Evolutionary conservation across 2,329 filamentous ascomycete species (phyloP), one percentile per base, ranked within the genome.

Genomic region (Aspergillus jensenii): DNA sequence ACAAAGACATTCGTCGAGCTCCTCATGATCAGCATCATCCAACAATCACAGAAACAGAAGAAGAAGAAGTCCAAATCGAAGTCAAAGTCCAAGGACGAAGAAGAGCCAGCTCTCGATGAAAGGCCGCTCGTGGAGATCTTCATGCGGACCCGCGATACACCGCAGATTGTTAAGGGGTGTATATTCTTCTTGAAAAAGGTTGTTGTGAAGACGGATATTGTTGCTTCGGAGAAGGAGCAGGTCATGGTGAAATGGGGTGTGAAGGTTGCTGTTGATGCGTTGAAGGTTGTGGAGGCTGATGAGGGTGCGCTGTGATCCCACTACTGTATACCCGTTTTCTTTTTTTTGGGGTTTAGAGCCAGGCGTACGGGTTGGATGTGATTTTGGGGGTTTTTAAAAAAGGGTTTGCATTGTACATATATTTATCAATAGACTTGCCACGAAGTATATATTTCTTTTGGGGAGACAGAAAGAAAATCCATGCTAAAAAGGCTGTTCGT

Each of bases 121-220:
- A 79, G 80, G 54, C 78, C 79, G 1, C 76, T 96, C 27, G 78
- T 84, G 61, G 86, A 86, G 49, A 77, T 91, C 1, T 90, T 96
- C 70, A 76, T 82, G 17, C 83, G 84, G 11, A 83, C 85, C 1
- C 83, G 84, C 58, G 84, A 86, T 35, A 81, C 85, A 2, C 85
- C 87, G 0, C 84, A 88, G 57, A 82, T 97, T 61, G 85, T 88
- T 5, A 85, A 85, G 56, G 90, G 90, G 0, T 69, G 97, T 63
- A 87, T 90, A 60, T 96, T 88, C 74, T 95, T 96, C 69, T 69
- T 98, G 52, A 85, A 86, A 68, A 92, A 89, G 71, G 84, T 89
- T 45, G 82, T 97, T 15, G 80, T 84, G 4, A 89, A 87, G 71
- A 89, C 87, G 0, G 84, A 85, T 65, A 68, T 82, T 57, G 74